These are phyloP conservation scores for Sugiyamaella valdiviana DNA, from an alignment of 805 yeast genomes.

Conservation along the genomic window DNA sequence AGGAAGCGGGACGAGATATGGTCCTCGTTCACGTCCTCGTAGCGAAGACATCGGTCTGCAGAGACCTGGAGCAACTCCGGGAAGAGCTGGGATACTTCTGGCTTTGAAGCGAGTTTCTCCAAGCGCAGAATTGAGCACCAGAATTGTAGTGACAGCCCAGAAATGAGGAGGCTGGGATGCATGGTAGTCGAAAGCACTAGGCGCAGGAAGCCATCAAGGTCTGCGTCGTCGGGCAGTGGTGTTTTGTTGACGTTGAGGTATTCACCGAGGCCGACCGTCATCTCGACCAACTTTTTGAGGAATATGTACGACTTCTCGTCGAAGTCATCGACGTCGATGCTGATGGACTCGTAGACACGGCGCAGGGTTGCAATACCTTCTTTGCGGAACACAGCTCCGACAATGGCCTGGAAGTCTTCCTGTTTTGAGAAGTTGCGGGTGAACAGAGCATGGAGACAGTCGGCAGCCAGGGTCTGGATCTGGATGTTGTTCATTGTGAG, in stretches of 20 bases:
- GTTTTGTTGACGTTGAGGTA: slow-evolving; percentile 49
- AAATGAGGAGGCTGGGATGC: slow-evolving; percentile 80
- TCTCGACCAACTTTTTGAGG: slow-evolving; percentile 84
- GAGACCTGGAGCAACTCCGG: slow-evolving; percentile 69
- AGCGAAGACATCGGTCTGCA: slow-evolving; percentile 71
- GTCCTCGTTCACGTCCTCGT: slow-evolving; percentile 59
- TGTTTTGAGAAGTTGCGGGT: slow-evolving; percentile 64
- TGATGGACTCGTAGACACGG: slow-evolving; percentile 50
- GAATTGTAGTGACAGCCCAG: slow-evolving; percentile 84
- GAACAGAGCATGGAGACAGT: slow-evolving; percentile 82
- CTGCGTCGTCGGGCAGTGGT: slow-evolving; percentile 47
- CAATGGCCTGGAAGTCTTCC: slow-evolving; percentile 67
- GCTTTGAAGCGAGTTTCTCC: slow-evolving; percentile 48
- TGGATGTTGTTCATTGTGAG: slow-evolving; percentile 46
- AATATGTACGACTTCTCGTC: slow-evolving; percentile 78
- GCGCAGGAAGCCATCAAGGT: slow-evolving; percentile 59
- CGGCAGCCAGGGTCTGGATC: slow-evolving; percentile 78
- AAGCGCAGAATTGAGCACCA: slow-evolving; percentile 88
- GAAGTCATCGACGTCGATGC: slow-evolving; percentile 55
- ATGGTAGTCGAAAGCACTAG: slow-evolving; percentile 74
- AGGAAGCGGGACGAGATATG: slow-evolving; percentile 59
- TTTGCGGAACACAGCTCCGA: slow-evolving; percentile 68
- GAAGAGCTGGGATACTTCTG: slow-evolving; percentile 45
- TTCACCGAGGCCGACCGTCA: slow-evolving; percentile 82
- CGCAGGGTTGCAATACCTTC: slow-evolving; percentile 68